Percentiles rank a stretch among this genome's conserved stretches.
These are phyloP conservation scores for Ophiostoma novo-ulmi DNA, from an alignment of 2,329 filamentous ascomycete genomes.

Conservation along the genomic window DNA sequence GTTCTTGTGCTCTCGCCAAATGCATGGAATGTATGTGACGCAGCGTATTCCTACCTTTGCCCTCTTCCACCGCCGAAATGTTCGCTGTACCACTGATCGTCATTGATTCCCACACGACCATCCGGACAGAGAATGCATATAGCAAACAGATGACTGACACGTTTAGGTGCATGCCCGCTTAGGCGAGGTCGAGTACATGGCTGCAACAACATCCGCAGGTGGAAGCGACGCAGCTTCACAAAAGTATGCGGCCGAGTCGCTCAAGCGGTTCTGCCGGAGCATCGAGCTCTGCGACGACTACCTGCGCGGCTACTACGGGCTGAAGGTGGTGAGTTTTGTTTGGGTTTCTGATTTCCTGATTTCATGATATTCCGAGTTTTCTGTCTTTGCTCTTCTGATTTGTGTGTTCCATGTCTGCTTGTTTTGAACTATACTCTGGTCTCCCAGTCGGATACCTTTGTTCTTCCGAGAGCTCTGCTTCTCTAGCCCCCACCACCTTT, in stretches of 20 bases:
- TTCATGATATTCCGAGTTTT: constrained; percentile 31
- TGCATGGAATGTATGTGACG: constrained; percentile 77
- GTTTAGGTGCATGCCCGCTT: constrained; percentile 77
- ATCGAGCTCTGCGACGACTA: constrained; percentile 93
- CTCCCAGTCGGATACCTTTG: neutral
- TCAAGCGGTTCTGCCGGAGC: constrained; percentile 83
- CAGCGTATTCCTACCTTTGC: neutral
- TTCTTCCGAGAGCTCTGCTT: neutral
- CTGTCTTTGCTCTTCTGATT: neutral
- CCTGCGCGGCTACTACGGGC: constrained; percentile 83
- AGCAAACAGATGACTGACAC: constrained; percentile 8
- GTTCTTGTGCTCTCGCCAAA: constrained; percentile 81
- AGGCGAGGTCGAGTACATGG: constrained; percentile 76
- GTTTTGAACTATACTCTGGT: neutral
- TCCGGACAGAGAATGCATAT: neutral
- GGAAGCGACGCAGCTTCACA: constrained; percentile 39
- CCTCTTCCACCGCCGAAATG: neutral
- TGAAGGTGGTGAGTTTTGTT: constrained; percentile 62
- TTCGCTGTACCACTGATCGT: neutral
- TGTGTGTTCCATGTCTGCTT: neutral
- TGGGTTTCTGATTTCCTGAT: neutral
- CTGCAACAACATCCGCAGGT: constrained; percentile 42
- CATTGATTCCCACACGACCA: no score
- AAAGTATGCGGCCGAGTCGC: constrained; percentile 61
- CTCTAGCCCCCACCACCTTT: neutral